Base-by-base conservation (phyloP, 2,329 filamentous ascomycete genomes). In the Monosporascus sp. region DNA sequence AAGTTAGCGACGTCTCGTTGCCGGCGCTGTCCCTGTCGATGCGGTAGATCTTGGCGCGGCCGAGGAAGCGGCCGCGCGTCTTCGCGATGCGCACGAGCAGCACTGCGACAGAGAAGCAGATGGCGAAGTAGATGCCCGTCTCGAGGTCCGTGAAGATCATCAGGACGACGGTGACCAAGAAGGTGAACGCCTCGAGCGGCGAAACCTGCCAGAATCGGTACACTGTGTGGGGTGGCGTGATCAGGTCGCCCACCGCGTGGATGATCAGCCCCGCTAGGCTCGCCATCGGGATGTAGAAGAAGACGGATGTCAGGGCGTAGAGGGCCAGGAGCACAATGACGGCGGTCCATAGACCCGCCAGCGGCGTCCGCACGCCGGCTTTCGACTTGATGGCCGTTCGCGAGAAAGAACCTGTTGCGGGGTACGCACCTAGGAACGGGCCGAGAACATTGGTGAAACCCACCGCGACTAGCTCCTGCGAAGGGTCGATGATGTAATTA, bases 301-400 rank as follows among this genome's bases (percentile, higher is more conserved):
- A 96, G 54, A 96, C 83, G 0, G 86, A 82, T 0, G 90, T 84
- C 25, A 96, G 77, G 18, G 88, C 90, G 64, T 96, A 96, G 54
- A 94, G 86, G 18, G 91, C 90, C 11, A 96, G 76, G 2, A 96
- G 76, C 8, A 96, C 90, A 11, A 96, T 82, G 20, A 90, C 56
- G 1, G 87, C 90, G 11, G 90, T 96, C 57, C 95, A 90, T 47
- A 93, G 81, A 77, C 90, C 90, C 36, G 89, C 90, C 52, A 95
- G 83, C 1, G 90, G 91, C 5, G 90, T 96, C 43, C 90, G 85
- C 2, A 95, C 90, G 67, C 90, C 90, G 50, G 90, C 89, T 73
- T 96, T 96, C n/a, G 90, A 89, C 72, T 95, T 95, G 76, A 96
- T 95, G 49, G 90, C 91, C 22, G 90, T 96, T 56, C 90, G 84